A percentile compares a stretch with the other conserved stretches of the same genome.
phyloP scores from a whole-genome alignment of 805 yeast genomes.

The Pichia scutulata region DNA sequence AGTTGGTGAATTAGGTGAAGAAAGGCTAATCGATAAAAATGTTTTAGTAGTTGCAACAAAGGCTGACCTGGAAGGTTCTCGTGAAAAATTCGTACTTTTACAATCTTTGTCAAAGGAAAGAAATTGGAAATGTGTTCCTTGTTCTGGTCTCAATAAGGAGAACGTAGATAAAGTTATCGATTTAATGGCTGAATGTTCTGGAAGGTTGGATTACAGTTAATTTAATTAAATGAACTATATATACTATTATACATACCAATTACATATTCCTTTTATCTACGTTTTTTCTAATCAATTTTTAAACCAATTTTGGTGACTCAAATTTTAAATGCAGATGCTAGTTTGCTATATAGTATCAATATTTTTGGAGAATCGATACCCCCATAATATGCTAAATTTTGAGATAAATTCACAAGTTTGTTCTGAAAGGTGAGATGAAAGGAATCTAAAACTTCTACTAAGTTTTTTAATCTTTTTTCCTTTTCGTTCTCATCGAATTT shows the following conservation, averaged over 20 bases:
- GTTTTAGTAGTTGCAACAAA: conserved; percentile 86
- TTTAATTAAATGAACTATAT: neutral
- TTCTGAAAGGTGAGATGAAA: conserved; percentile 39
- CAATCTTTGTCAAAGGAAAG: conserved; percentile 34
- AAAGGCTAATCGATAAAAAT: conserved; percentile 51
- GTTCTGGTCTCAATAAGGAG: conserved; percentile 69
- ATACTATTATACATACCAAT: neutral
- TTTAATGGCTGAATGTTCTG: conserved; percentile 61
- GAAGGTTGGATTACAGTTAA: conserved; percentile 8
- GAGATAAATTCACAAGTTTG: conserved; percentile 38
- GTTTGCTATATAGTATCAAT: conserved; percentile 34
- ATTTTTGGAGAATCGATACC: conserved; percentile 43
- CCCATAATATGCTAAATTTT: conserved; percentile 39
- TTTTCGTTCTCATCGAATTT: conserved; percentile 35
- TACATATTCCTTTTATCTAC: neutral
- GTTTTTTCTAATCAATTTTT: too few species aligned
- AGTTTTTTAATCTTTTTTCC: conserved; percentile 31
- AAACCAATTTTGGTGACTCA: neutral
- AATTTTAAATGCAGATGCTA: conserved; percentile 25
- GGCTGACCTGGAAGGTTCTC: conserved; percentile 65
- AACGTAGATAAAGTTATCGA: conserved; percentile 64
- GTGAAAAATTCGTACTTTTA: conserved; percentile 40
- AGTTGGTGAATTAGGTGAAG: conserved; percentile 62
- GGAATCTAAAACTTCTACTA: conserved; percentile 34
- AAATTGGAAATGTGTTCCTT: conserved; percentile 70